Conservation (phyloP, 495 filamentous ascomycete genomes). For the Chaetomidium leptoderma region DNA sequence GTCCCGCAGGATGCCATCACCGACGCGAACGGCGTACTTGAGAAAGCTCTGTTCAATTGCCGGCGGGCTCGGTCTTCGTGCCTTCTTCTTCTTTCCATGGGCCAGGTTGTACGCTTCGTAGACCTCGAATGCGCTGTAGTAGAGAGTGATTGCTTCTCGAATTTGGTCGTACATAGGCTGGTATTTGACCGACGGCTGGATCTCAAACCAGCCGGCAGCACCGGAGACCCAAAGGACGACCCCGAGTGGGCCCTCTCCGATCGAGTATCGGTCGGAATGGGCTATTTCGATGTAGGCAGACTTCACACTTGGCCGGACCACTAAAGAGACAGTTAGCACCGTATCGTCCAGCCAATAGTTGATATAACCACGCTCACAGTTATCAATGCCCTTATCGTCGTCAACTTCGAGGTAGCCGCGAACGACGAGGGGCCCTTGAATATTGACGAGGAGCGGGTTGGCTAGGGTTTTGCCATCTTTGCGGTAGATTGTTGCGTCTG, state of each 20-base stretch:
- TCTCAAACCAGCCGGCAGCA: slow-evolving; percentile 72
- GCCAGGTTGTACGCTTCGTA: slow-evolving; percentile 31
- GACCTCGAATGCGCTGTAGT: slow-evolving; percentile 56
- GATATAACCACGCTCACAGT: no score
- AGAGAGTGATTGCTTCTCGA: slow-evolving; percentile 62
- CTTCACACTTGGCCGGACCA: slow-evolving; percentile 42
- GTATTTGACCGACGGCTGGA: slow-evolving; percentile 60
- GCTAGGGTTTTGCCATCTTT: slow-evolving; percentile 38
- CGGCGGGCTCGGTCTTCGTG: slow-evolving; percentile 17
- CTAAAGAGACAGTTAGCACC: slow-evolving; percentile 27
- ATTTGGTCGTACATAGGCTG: slow-evolving; percentile 59
- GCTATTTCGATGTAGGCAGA: slow-evolving; percentile 59
- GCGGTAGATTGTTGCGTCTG: slow-evolving; percentile 43
- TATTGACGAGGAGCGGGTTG: slow-evolving; percentile 41
- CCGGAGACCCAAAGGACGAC: slow-evolving; percentile 76
- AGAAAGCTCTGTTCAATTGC: slow-evolving; percentile 36
- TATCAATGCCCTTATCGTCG: slow-evolving; percentile 17
- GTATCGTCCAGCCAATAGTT: slow-evolving; percentile 24
- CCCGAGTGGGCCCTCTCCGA: slow-evolving; percentile 61
- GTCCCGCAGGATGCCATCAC: slow-evolving; percentile 39
- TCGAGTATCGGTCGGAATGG: slow-evolving; percentile 61
- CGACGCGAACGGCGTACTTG: slow-evolving; percentile 39
- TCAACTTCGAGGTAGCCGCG: slow-evolving; percentile 42
- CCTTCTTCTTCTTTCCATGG: slow-evolving; percentile 29
- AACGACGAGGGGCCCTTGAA: slow-evolving; percentile 42